Percentiles rank a stretch among this genome's conserved stretches.
phyloP scores from a whole-genome alignment of 257 asterid genomes.

The Coffea eugenioides region DNA sequence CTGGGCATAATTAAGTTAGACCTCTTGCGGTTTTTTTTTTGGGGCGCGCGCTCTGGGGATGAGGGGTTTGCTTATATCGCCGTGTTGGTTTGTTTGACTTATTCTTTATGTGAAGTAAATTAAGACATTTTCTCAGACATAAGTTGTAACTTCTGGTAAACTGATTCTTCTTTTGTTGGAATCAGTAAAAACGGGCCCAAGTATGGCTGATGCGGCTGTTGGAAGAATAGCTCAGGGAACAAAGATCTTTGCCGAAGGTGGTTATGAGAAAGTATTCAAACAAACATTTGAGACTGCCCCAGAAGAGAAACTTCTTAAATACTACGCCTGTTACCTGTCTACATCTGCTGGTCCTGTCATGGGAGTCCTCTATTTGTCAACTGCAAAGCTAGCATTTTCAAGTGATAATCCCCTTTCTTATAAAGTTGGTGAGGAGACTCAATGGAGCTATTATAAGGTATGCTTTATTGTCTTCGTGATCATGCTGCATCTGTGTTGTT shows the following conservation, averaged over 20 bases:
- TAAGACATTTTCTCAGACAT: not conserved
- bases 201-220: slow-evolving; percentile 90
- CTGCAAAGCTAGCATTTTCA: slow-evolving; percentile 86
- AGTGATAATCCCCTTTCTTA: slow-evolving; percentile 90
- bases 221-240: slow-evolving; percentile 99
- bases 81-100: not conserved
- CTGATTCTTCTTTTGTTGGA: slow-evolving; percentile 5
- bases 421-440: slow-evolving; percentile 66
- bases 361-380: slow-evolving; percentile 83
- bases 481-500: not conserved
- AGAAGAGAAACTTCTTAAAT: slow-evolving; percentile 77
- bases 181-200: slow-evolving; percentile 95
- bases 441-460: slow-evolving; percentile 99
- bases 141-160: not conserved
- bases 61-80: not conserved
- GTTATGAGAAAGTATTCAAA: slow-evolving; percentile 87
- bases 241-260: slow-evolving; percentile 96
- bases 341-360: slow-evolving; percentile 99
- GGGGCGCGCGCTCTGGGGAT: not conserved
- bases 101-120: not conserved
- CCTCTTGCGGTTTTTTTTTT: not conserved
- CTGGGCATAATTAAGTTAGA: not conserved
- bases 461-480: not conserved
- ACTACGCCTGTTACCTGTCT: slow-evolving; percentile 90
- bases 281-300: slow-evolving; percentile 93